Evolutionary conservation across 345 rosid species (phyloP).

Genomic region (Brassica cretica): DNA sequence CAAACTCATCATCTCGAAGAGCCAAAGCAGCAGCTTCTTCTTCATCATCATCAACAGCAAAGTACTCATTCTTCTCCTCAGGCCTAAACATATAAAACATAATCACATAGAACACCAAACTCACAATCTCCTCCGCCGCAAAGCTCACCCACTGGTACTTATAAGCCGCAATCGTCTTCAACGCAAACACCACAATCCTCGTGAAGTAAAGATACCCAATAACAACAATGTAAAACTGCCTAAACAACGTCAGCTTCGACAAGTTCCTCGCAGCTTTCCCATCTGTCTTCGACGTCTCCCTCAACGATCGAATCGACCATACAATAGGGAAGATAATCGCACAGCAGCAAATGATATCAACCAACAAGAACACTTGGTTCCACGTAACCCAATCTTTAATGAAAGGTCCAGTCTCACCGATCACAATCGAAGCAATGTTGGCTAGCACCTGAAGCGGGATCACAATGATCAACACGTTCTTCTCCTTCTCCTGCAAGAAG

Average conservation of each 20-base stretch:
- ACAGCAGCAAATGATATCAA: slow-evolving; percentile 90
- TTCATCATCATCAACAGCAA: slow-evolving; percentile 83
- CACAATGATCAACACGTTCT: slow-evolving; percentile 94
- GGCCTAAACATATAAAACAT: slow-evolving; percentile 97
- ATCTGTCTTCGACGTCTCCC: slow-evolving; percentile 88
- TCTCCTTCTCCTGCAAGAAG: slow-evolving; percentile 90
- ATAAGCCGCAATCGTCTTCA: slow-evolving; percentile 81
- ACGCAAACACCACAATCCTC: slow-evolving; percentile 83
- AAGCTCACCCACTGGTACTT: slow-evolving; percentile 95
- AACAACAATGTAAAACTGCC: slow-evolving; percentile 88
- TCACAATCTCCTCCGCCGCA: slow-evolving; percentile 86
- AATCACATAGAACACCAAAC: slow-evolving; percentile 65
- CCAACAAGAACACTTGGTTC: slow-evolving; percentile 88
- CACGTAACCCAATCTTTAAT: slow-evolving; percentile 90
- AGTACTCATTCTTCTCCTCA: slow-evolving; percentile 82
- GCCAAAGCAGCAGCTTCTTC: slow-evolving; percentile 91
- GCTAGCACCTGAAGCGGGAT: slow-evolving; percentile 95
- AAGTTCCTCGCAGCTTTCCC: slow-evolving; percentile 93
- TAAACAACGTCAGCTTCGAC: slow-evolving; percentile 78
- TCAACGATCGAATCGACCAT: slow-evolving; percentile 86
- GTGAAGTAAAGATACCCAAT: slow-evolving; percentile 92
- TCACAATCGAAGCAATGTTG: slow-evolving; percentile 82
- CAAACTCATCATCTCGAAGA: slow-evolving; percentile 76
- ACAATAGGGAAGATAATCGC: slow-evolving; percentile 95
- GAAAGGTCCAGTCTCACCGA: slow-evolving; percentile 93